A percentile compares a stretch with the other conserved stretches of the same genome.
Conservation (phyloP, 2,329 filamentous ascomycete species). For the Diaporthe sp. region DNA sequence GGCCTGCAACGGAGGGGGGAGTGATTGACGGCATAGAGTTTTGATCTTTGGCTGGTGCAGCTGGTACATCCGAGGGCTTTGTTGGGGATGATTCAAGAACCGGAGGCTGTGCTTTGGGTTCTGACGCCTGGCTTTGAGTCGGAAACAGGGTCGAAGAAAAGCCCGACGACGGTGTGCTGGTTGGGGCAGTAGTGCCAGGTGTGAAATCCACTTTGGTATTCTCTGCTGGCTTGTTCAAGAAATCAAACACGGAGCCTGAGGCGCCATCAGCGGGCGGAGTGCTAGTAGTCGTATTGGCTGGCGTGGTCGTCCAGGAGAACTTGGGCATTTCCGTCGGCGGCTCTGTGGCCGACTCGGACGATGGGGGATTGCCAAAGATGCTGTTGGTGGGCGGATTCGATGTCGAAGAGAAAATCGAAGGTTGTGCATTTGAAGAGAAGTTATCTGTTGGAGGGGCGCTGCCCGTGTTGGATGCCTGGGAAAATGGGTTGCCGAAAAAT, state of each 20-base stretch:
- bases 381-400: background rate
- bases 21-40: background rate
- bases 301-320: constrained; percentile 11
- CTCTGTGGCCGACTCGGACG: background rate
- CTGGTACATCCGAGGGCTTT: background rate
- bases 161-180: background rate
- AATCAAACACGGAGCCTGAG: constrained; percentile 27
- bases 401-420: background rate
- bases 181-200: background rate
- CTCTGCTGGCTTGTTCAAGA: constrained; percentile 28
- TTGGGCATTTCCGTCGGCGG: constrained; percentile 12
- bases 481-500: constrained; percentile 15
- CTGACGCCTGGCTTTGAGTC: background rate
- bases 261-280: background rate
- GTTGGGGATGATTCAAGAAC: background rate
- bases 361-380: background rate
- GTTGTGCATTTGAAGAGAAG: background rate
- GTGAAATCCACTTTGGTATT: background rate
- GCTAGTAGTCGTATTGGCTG: constrained; percentile 7
- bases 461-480: constrained; percentile 10
- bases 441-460: background rate
- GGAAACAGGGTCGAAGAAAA: background rate
- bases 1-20: background rate
- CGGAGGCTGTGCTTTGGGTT: background rate
- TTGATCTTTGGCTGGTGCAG: background rate